A percentile compares a stretch with the other conserved stretches of the same genome.
Evolutionary conservation across 495 filamentous ascomycete species (phyloP).

Genomic region (Bathelium albidoporum): DNA sequence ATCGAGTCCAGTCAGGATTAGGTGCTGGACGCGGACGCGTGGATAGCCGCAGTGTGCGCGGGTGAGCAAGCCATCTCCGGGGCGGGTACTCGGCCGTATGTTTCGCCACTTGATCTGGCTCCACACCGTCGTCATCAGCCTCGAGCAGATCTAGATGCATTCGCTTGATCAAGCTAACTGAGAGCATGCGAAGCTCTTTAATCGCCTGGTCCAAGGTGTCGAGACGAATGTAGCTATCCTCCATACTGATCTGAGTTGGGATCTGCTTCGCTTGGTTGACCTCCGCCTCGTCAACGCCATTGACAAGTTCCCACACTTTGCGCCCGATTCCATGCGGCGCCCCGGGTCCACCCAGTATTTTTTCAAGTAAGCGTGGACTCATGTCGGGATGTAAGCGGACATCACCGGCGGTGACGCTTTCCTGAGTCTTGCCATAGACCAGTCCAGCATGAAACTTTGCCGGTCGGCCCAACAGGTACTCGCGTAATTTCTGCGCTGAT

Average conservation of each 20-base stretch:
- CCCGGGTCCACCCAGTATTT: conserved; percentile 58
- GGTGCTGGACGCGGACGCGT: conserved; percentile 55
- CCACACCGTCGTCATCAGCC: conserved; percentile 28
- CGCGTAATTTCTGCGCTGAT: conserved; percentile 57
- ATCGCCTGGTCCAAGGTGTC: conserved; percentile 49
- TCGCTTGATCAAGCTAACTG: conserved; percentile 60
- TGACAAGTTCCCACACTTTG: conserved; percentile 50
- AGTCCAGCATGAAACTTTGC: conserved; percentile 33
- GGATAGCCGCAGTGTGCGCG: conserved; percentile 64
- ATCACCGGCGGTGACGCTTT: conserved; percentile 52
- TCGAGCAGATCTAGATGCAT: conserved; percentile 69
- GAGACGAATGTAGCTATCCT: conserved; percentile 73
- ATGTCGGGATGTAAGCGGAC: conserved; percentile 53
- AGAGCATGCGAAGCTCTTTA: conserved; percentile 53
- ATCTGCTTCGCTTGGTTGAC: conserved; percentile 61
- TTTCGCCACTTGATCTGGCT: conserved; percentile 8
- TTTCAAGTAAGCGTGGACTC: conserved; percentile 48
- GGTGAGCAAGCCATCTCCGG: conserved; percentile 55
- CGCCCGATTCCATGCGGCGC: conserved; percentile 55
- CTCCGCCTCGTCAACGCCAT: conserved; percentile 53
- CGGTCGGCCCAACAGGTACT: conserved; percentile 43
- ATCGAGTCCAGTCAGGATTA: conserved; percentile 41
- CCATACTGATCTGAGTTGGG: conserved; percentile 86
- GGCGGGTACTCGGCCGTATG: neutral
- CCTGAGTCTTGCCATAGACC: conserved; percentile 38